These are phyloP conservation scores for Lyophyllum shimeji DNA, from an alignment of 768 basidiomycete genomes.

Conservation along the genomic window DNA sequence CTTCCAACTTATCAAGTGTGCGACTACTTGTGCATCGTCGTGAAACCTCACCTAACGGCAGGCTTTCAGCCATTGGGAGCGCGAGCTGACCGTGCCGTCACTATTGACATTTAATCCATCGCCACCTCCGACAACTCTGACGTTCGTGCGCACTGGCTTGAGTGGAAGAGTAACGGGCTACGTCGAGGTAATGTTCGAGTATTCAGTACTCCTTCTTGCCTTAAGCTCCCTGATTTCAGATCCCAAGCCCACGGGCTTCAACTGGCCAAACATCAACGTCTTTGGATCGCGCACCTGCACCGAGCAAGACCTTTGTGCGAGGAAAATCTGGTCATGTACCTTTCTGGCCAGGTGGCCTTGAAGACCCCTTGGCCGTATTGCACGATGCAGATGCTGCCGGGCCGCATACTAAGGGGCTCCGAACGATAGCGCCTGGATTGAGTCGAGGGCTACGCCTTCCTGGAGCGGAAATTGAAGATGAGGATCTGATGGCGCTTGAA, in stretches of 20 bases:
- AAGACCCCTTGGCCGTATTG: slow-evolving; percentile 49
- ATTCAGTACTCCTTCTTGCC: background rate
- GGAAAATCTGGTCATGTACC: slow-evolving; percentile 94
- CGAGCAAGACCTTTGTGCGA: slow-evolving; percentile 79
- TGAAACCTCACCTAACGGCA: slow-evolving; percentile 11
- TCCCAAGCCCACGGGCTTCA: slow-evolving; percentile 49
- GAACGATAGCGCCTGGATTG: slow-evolving; percentile 81
- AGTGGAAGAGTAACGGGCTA: slow-evolving; percentile 81
- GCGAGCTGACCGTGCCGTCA: slow-evolving; percentile 56
- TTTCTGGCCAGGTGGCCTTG: slow-evolving; percentile 92
- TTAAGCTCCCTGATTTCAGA: slow-evolving; percentile 36
- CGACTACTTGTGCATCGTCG: slow-evolving; percentile 22
- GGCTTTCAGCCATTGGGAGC: slow-evolving; percentile 67
- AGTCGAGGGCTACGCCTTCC: slow-evolving; percentile 74
- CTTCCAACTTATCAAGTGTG: slow-evolving; percentile 85
- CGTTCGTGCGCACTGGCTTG: slow-evolving; percentile 77
- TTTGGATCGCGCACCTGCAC: slow-evolving; percentile 79
- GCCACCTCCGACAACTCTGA: slow-evolving; percentile 70
- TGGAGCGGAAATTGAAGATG: slow-evolving; percentile 46
- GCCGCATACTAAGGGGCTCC: slow-evolving; percentile 45
- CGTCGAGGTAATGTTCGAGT: slow-evolving; percentile 56
- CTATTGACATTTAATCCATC: slow-evolving; percentile 67
- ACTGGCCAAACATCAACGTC: slow-evolving; percentile 85
- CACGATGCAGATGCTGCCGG: slow-evolving; percentile 26
- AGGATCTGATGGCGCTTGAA: slow-evolving; percentile 37